Base-by-base conservation (phyloP, 495 filamentous ascomycete species). In the Penicillium desertorum region DNA sequence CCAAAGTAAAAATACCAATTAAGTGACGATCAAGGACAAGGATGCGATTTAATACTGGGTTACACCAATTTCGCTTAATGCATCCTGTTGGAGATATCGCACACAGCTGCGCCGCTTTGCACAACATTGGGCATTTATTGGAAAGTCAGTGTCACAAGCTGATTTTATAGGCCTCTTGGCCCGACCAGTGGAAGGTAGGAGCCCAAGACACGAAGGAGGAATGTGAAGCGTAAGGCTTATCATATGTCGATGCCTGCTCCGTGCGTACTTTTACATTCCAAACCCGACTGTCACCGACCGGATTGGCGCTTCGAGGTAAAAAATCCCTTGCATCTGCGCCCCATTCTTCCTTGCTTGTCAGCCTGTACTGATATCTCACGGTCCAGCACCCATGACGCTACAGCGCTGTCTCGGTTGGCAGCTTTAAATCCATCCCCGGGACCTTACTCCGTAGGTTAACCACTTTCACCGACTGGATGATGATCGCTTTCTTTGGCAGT, bases 301-400 rank as follows among this genome's bases (percentile, higher is more conserved):
- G 47, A 17, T 56, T 41, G 41, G 45, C 29, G 45, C 47, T 57
- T 68, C 46, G 34, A 50, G 37, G 20, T 19, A 47, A 32, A 19
- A 5, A 19, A 51, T 62, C 66, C 66, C 66, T 69, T 69, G 66
- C 66, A 39, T 66, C 1, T 32, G 6, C 45, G 27, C 45, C 42
- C 36, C 51, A 58, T 55, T 57, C 32, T 62, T 62, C 66, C 66
- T 69, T 69, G 59, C 66, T 64, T 62, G 32, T 62, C 44, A 58
- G 52, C 37, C 49, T 54, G 45, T 48, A 46, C 36, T 56, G 62
- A 61, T 51, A 65, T 57, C 55, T 68, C 20, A 51, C 36, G 45
- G 49, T n/a, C 45, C 29, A 56, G 41, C 51, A 58, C 57, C 34
- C 62, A 59, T 67, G 57, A 55, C 48, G 49, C 39, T 45, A 47